Evolutionary conservation across 2,329 filamentous ascomycete species (phyloP).

Genomic region (Thielaviopsis musarum): DNA sequence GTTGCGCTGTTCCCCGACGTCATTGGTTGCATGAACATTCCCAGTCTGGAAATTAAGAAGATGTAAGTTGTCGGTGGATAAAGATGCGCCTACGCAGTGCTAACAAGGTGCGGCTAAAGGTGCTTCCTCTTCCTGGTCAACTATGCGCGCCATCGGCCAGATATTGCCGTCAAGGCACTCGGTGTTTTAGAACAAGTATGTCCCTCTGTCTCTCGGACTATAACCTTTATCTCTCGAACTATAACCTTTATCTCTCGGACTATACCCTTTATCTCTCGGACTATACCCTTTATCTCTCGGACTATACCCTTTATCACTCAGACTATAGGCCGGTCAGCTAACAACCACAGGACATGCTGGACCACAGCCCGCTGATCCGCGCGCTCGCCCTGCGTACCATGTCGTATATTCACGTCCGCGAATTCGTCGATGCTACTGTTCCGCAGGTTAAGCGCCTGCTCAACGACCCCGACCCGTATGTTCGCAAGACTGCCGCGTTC

Average conservation of each 20-base stretch:
- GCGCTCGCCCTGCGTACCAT: conserved; percentile 87
- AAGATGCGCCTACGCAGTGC: not conserved
- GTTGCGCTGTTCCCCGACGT: conserved; percentile 91
- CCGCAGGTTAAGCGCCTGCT: conserved; percentile 70
- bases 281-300: not conserved
- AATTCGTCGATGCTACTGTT: conserved; percentile 85
- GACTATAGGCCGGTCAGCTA: conserved; percentile 6
- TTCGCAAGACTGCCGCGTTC: conserved; percentile 91
- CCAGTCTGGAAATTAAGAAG: conserved; percentile 96
- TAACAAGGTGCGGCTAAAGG: conserved; percentile 33
- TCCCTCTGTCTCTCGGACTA: not conserved
- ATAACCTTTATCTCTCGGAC: not conserved
- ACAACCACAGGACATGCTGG: conserved; percentile 64
- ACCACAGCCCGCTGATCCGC: conserved; percentile 78
- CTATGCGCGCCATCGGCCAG: conserved; percentile 85
- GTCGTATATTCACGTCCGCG: conserved; percentile 90
- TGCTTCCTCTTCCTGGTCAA: conserved; percentile 97
- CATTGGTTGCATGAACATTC: conserved; percentile 86
- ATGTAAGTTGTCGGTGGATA: conserved; percentile 46
- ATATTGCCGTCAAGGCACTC: conserved; percentile 83
- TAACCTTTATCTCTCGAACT: not conserved
- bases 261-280: not conserved
- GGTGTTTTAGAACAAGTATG: conserved; percentile 54
- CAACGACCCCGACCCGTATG: conserved; percentile 79
- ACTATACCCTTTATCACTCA: too few species aligned